Conservation (phyloP, 257 asterid genomes). For the Cynanchum wilfordii region DNA sequence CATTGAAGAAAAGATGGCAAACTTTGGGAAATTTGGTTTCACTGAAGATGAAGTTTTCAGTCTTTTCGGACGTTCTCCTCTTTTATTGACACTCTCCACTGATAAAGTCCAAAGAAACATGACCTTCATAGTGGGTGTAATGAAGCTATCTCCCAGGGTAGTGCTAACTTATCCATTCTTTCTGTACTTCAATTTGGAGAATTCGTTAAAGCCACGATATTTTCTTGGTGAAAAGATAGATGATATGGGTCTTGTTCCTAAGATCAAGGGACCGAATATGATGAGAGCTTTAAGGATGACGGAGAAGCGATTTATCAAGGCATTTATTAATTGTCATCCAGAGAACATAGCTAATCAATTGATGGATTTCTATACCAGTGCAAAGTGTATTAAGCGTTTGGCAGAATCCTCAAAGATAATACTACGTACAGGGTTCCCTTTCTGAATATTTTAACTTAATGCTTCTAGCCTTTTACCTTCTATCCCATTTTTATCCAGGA, state of each 20-base stretch:
- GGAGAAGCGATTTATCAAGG: conserved; percentile 54
- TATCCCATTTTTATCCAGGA: neutral
- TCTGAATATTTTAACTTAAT: conserved; percentile 28
- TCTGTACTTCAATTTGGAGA: conserved; percentile 55
- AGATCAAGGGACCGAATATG: conserved; percentile 50
- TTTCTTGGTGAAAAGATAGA: conserved; percentile 56
- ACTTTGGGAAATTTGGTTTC: conserved; percentile 65
- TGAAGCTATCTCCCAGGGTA: conserved; percentile 52
- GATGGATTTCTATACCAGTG: conserved; percentile 32
- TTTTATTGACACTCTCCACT: conserved; percentile 54
- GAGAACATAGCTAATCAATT: conserved; percentile 44
- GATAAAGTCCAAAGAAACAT: conserved; percentile 79
- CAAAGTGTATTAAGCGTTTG: conserved; percentile 57
- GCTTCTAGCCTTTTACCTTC: neutral
- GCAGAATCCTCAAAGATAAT: conserved; percentile 68
- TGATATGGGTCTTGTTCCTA: conserved; percentile 64
- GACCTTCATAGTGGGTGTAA: conserved; percentile 56
- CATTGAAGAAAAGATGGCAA: conserved; percentile 53
- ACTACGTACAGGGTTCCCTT: conserved; percentile 51
- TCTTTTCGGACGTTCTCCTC: conserved; percentile 61
- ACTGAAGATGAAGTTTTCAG: conserved; percentile 50
- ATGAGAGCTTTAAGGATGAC: conserved; percentile 70
- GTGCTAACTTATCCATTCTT: conserved; percentile 43
- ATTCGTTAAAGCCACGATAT: conserved; percentile 54
- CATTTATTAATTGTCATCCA: conserved; percentile 53